These are phyloP conservation scores for Solanum bulbocastanum DNA, from an alignment of 257 asterid species.

Conservation along the genomic window DNA sequence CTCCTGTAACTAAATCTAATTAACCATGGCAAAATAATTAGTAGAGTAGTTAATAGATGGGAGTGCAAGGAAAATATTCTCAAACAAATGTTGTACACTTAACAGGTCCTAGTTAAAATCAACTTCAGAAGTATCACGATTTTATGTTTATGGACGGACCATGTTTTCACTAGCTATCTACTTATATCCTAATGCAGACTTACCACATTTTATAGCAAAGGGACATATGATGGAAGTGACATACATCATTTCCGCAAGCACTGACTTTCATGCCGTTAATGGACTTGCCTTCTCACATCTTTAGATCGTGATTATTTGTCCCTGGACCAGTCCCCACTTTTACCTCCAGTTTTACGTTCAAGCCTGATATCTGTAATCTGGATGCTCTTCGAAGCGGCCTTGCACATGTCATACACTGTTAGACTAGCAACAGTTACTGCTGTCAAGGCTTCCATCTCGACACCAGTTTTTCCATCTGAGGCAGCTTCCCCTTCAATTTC, in stretches of 20 bases:
- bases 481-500: constrained; percentile 32
- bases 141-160: not conserved
- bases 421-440: constrained; percentile 72
- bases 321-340: constrained; percentile 79
- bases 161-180: not conserved
- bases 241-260: not conserved
- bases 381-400: constrained; percentile 75
- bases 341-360: constrained; percentile 69
- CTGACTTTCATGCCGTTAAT: not conserved
- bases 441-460: constrained; percentile 89
- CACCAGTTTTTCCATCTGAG: constrained; percentile 47
- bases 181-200: not conserved
- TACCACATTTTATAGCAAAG: not conserved
- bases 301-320: constrained; percentile 6
- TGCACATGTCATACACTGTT: constrained; percentile 85
- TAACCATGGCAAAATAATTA: not conserved
- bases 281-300: not conserved
- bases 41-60: not conserved
- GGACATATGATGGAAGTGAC: not conserved
- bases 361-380: constrained; percentile 50
- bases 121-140: not conserved
- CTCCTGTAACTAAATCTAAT: not conserved
- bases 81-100: not conserved
- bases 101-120: not conserved
- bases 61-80: not conserved